phyloP scores from a whole-genome alignment of 495 filamentous ascomycete genomes.

The Xylaria nigripes region DNA sequence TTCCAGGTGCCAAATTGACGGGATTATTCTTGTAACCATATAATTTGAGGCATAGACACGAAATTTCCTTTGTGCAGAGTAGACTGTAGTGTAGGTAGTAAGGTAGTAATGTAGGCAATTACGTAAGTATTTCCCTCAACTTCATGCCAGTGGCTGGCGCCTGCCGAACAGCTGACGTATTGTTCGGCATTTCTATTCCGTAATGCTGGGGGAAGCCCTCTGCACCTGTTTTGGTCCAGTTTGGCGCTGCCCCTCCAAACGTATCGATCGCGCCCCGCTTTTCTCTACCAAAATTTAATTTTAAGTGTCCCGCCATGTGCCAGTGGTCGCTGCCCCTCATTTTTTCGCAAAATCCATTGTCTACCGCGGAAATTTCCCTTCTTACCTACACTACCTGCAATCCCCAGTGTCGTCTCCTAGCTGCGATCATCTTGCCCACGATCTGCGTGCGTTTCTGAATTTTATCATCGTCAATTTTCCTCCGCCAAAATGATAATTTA shows the following conservation, averaged over 20 bases:
- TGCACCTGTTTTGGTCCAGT: neutral
- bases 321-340: constrained; percentile 29
- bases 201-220: too few relatives aligned
- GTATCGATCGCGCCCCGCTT: constrained; percentile 25
- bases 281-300: constrained; percentile 31
- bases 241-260: constrained; percentile 25
- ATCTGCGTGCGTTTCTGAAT: constrained; percentile 13
- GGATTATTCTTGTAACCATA: too few relatives aligned
- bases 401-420: constrained; percentile 9
- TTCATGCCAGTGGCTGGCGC: too few relatives aligned
- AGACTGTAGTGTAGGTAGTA: too few relatives aligned
- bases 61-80: too few relatives aligned
- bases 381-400: constrained; percentile 10
- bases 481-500: constrained; percentile 78
- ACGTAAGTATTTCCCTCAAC: too few relatives aligned
- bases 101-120: too few relatives aligned
- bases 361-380: constrained; percentile 20
- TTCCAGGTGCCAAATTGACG: too few relatives aligned
- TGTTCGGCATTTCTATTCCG: too few relatives aligned
- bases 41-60: too few relatives aligned
- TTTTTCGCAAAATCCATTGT: constrained; percentile 27
- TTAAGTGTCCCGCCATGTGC: constrained; percentile 21
- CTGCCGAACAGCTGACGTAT: too few relatives aligned
- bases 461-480: neutral
- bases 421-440: constrained; percentile 10